phyloP scores from a whole-genome alignment of 352 stramenopile genomes.

The Phytophthora litchii region DNA sequence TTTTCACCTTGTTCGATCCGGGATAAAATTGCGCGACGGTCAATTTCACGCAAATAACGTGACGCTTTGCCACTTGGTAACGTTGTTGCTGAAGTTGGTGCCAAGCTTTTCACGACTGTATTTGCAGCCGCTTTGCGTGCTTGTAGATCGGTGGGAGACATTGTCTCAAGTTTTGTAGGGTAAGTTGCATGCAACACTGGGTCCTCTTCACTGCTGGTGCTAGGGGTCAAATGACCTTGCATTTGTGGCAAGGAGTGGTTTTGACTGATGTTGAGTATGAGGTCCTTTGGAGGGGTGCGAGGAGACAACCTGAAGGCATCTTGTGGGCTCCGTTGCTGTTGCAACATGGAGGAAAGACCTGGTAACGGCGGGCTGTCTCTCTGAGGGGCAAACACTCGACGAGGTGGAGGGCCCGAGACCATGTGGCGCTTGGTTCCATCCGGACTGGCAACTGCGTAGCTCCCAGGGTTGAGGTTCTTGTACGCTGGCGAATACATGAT shows the following conservation, averaged over 20 bases:
- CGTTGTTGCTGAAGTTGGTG: background rate
- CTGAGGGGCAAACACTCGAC: background rate
- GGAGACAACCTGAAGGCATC: constrained; percentile 20
- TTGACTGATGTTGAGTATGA: background rate
- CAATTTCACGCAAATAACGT: constrained; percentile 66
- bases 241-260: background rate
- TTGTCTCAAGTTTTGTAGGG: background rate
- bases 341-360: constrained; percentile 29
- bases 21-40: constrained; percentile 57
- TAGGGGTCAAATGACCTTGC: constrained; percentile 6
- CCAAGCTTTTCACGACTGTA: constrained; percentile 2
- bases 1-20: constrained; percentile 64
- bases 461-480: constrained; percentile 18
- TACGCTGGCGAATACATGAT: constrained; percentile 20
- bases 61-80: constrained; percentile 38
- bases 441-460: constrained; percentile 20
- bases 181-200: background rate
- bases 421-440: constrained; percentile 22
- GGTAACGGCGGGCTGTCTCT: constrained; percentile 25
- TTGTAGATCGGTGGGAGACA: background rate
- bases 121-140: constrained; percentile 6
- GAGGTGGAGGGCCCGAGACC: constrained; percentile 9
- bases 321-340: constrained; percentile 18
- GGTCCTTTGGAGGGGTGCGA: background rate
- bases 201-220: constrained; percentile 19